Evolutionary conservation across 208 protist species (phyloP), one percentile per base, ranked within the genome.

Genomic region (Trypanosoma rangeli): DNA sequence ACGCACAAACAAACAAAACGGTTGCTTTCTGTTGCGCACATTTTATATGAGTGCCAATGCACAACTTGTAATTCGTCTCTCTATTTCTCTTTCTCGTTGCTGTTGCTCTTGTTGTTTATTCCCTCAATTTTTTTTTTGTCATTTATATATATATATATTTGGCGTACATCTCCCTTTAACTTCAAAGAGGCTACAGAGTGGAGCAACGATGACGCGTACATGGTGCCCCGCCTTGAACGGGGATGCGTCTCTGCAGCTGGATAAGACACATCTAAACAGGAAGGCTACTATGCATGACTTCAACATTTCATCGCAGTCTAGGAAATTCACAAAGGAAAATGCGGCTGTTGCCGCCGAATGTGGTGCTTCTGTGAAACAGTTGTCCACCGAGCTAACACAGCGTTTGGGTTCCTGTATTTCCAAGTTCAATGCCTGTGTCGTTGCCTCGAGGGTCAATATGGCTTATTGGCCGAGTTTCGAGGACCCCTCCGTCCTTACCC

Each of bases 401-500:
- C 20, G 56, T 22, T 62, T 85, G 13, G 22, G 20, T 10, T 66
- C 10, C 29, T 73, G 49, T 58, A 74, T 75, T 78, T 37, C 70
- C 44, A 63, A 58, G 20, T 94, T 94, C 53, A 84, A 76, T 39
- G 56, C 82, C 5, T 74, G 74, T 29, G 46, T 89, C 28, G 85
- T 94, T 29, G 72, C 75, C 35, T 94, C 88, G 22, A 82, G 76
- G 18, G 64, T 59, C 10, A 91, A 89, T 63, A 81, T 80, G 26
- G 29, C 39, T 5, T 60, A 75, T 22, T 92, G 83, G 80, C 81
- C 79, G 48, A 57, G 13, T 1, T 35, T 67, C 31, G 60, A 74
- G 18, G 42, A 48, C 33, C 15, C 58, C 37, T 60, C 68, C 42
- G 46, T 70, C 22, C 18, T 54, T 18, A 1, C 24, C 24, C 28